phyloP scores from a whole-genome alignment of 257 asterid species.

The Solanum dulcamara region DNA sequence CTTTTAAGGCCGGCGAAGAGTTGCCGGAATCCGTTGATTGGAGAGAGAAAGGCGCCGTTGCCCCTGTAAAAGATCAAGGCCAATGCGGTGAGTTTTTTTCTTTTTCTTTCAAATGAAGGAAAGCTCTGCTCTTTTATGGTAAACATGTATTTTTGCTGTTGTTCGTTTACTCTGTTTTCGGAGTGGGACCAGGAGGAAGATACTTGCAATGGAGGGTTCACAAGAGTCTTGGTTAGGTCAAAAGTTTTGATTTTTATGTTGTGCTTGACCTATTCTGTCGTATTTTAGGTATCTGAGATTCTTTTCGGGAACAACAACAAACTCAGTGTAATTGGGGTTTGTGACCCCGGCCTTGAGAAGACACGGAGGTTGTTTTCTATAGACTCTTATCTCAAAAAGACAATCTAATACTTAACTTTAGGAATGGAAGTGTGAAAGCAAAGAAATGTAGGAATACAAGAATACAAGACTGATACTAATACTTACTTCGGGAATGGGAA shows the following conservation, averaged over 20 bases:
- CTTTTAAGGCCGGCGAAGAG: slow-evolving; percentile 36
- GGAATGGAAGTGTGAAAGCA: too few species aligned
- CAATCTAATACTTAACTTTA: too few species aligned
- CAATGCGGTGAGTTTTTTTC: slow-evolving; percentile 52
- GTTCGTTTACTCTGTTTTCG: neutral
- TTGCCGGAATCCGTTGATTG: slow-evolving; percentile 69
- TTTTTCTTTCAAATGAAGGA: neutral
- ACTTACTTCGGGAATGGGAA: too few species aligned
- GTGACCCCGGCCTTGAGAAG: too few species aligned
- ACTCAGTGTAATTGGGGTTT: too few species aligned
- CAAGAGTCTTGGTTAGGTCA: neutral
- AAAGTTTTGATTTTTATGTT: neutral
- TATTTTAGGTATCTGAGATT: neutral
- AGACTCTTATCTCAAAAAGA: too few species aligned
- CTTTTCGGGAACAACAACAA: neutral
- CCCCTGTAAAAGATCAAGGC: slow-evolving; percentile 86
- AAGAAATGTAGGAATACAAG: too few species aligned
- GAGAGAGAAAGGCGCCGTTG: slow-evolving; percentile 81
- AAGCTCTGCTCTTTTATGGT: neutral
- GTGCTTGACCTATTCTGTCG: neutral
- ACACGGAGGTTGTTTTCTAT: too few species aligned
- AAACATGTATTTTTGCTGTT: neutral
- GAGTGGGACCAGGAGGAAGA: neutral
- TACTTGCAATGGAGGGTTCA: neutral
- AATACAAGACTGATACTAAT: too few species aligned